Evolutionary conservation across 148 eudicot genomes (phyloP).

Genomic region (Dianthus caryophyllus): DNA sequence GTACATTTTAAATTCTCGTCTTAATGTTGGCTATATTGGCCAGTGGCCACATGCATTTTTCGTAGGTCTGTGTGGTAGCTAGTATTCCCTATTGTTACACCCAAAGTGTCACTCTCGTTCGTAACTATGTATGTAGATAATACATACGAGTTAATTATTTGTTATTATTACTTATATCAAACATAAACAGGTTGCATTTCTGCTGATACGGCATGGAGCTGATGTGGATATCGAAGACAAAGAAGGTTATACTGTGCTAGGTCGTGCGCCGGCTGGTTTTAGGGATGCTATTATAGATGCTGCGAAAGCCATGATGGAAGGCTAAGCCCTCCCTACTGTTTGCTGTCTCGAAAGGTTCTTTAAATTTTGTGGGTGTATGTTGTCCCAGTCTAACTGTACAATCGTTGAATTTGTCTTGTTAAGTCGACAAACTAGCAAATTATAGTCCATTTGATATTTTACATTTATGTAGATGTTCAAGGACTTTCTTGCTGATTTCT

Average conservation of each 20-base stretch:
- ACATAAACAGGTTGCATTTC: constrained; percentile 63
- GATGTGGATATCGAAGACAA: constrained; percentile 85
- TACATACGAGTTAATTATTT: not conserved
- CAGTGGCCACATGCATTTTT: too few relatives aligned
- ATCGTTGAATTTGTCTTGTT: not conserved
- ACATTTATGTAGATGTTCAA: too few relatives aligned
- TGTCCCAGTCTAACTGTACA: not conserved
- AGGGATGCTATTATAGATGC: constrained; percentile 67
- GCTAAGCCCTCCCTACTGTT: constrained; percentile 22
- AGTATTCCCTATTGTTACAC: too few relatives aligned
- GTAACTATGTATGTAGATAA: not conserved
- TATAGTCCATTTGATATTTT: too few relatives aligned
- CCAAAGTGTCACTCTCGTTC: too few relatives aligned
- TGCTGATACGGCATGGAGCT: constrained; percentile 92
- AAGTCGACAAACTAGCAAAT: not conserved
- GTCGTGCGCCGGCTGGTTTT: constrained; percentile 66
- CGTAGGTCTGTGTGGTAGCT: too few relatives aligned
- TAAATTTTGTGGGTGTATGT: not conserved
- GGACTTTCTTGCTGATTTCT: too few relatives aligned
- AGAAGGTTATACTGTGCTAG: constrained; percentile 93
- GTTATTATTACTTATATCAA: constrained; percentile 1
- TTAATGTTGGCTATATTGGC: too few relatives aligned
- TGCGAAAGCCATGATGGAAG: constrained; percentile 94
- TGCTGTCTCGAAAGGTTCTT: not conserved
- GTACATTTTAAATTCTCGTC: too few relatives aligned